Base-by-base conservation (phyloP, 1,139 yeast species). In the Arxiozyma telluris region DNA sequence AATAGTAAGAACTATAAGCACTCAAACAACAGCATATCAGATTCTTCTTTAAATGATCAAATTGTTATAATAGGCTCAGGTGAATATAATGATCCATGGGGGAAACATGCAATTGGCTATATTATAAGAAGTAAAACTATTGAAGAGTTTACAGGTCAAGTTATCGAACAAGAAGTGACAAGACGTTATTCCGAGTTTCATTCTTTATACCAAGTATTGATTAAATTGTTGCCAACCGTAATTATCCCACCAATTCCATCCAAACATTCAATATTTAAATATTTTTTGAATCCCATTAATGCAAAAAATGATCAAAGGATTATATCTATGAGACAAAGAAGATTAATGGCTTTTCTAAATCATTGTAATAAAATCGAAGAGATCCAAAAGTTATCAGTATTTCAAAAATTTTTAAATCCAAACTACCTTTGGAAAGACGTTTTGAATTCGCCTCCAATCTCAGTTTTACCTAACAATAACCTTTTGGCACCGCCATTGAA, bases 201-300 rank as follows among this genome's bases (percentile, higher is more conserved):
- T 64, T 80, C 88, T 53, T 76, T 93, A 47, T 75, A 97, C 55
- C 83, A 79, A 45, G 78, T 84, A 3, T 75, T 93, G 27, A 74
- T 82, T 5, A 81, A 82, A 64, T 73, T 87, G 42, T 86, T 87
- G 64, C 98, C 98, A 4, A 82, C 96, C 17, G 70, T 85, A n/a
- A 78, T 93, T 1, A 80, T 93, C 5, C 98, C 98, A 1, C 96
- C 98, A 0, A 88, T 93, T 27, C 98, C 98, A 0, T 96, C 91
- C 54, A 93, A 93, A 70, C 96, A 93, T 65, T 75, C 86, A 23
- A 65, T 82, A 60, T 65, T 72, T 18, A 72, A 70, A 55, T 74
- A 74, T 57, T 65, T 73, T 47, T 57, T 71, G 49, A 72, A 70
- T 47, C 84, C 86, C 17, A 70, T 83, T 25, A 79, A 76, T 58